Evolutionary conservation across 495 filamentous ascomycete genomes (phyloP).

Genomic region (Penicillium soppii): DNA sequence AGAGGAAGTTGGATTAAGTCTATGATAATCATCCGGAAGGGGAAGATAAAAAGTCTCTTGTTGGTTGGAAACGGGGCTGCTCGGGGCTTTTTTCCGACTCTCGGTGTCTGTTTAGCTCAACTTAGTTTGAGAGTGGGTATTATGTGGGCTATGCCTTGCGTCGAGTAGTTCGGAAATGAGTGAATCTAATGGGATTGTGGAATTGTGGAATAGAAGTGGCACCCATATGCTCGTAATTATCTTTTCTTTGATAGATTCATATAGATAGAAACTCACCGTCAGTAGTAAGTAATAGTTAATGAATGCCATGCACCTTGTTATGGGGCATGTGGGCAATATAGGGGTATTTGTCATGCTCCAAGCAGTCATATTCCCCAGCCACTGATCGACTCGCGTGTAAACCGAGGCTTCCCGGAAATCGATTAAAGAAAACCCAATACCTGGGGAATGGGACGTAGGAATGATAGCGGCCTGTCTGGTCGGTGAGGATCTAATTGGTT

Average conservation of each 20-base stretch:
- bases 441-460: background rate
- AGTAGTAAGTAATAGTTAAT: slow-evolving; percentile 6
- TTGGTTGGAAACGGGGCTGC: background rate
- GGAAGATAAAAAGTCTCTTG: background rate
- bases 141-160: slow-evolving; percentile 1
- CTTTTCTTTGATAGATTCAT: background rate
- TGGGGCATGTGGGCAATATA: background rate
- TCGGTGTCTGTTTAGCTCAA: background rate
- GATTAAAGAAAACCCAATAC: slow-evolving; percentile 6
- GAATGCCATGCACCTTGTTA: background rate
- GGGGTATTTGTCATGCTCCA: slow-evolving; percentile 1
- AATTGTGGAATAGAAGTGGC: background rate
- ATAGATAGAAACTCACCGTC: background rate
- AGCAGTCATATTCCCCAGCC: slow-evolving; percentile 7
- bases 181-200: background rate
- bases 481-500: background rate
- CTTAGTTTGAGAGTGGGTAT: background rate
- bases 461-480: background rate
- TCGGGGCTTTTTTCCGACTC: background rate
- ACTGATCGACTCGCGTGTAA: slow-evolving; percentile 24
- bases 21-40: background rate
- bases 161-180: background rate
- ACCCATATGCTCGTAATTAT: background rate
- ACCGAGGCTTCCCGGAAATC: slow-evolving; percentile 15
- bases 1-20: slow-evolving; percentile 1